Evolutionary conservation across 2,329 filamentous ascomycete genomes (phyloP).

Genomic region (Talaromyces sp.): DNA sequence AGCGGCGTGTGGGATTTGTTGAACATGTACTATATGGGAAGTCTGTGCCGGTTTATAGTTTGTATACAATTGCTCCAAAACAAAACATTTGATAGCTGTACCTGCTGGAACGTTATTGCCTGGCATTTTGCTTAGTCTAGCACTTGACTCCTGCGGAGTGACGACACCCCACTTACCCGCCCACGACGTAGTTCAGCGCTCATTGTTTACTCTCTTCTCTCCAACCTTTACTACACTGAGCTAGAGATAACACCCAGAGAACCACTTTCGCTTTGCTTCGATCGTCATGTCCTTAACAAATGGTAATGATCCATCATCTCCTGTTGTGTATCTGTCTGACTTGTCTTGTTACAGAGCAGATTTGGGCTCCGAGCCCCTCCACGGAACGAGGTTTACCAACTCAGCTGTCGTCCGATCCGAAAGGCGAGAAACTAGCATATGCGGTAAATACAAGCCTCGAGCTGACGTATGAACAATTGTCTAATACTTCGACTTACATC

Average conservation of each 20-base stretch:
- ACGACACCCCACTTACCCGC: not conserved
- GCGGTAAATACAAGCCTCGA: conserved; percentile 59
- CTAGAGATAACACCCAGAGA: not conserved
- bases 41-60: not conserved
- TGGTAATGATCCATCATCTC: conserved; percentile 29
- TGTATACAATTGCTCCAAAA: not conserved
- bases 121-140: not conserved
- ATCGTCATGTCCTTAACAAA: conserved; percentile 44
- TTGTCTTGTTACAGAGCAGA: conserved; percentile 52
- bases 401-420: conserved; percentile 79
- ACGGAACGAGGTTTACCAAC: conserved; percentile 85
- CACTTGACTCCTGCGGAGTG: not conserved
- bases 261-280: not conserved
- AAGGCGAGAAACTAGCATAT: conserved; percentile 89
- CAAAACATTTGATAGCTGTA: not conserved
- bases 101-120: not conserved
- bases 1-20: not conserved
- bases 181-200: not conserved
- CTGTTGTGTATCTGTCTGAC: conserved; percentile 5
- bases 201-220: not conserved
- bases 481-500: conserved; percentile 13
- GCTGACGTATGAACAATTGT: not conserved
- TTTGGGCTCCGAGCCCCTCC: conserved; percentile 79
- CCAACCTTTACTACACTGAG: not conserved
- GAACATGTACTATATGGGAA: conserved; percentile 11